Evolutionary conservation across 768 basidiomycete genomes (phyloP), one percentile per base, ranked within the genome.

Genomic region (Russula emetica): DNA sequence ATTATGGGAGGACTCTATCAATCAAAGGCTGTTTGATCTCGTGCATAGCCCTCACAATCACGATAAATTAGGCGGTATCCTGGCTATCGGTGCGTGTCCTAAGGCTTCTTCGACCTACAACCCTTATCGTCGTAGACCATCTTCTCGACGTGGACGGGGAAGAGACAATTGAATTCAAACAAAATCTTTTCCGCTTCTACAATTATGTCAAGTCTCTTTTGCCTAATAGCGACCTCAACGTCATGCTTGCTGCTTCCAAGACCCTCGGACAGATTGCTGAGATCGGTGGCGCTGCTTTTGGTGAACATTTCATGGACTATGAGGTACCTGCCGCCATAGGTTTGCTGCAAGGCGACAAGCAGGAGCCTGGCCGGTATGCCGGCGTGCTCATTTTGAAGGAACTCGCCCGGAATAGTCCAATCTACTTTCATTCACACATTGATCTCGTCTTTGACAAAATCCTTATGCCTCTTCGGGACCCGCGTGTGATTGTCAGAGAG

Each of bases 191-290:
- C 75, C 85, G 91, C 56, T 87, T 95, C 73, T 92, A 88, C 78
- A 92, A 92, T 76, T 95, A 97, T 76, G 88, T 97, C 75, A 92
- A 94, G 72, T 85, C 90, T 47, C 82, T 96, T n/a, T 81, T 97
- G 22, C 93, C 93, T 5, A 92, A 92, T 71, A 82, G 86, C 58
- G 96, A 98, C 73, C 84, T 93, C 70, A 89, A 90, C 73, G 86
- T 99, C 72, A 98, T 98, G 94, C 82, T 94, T 40, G 85, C 89
- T 10, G 93, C 94, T 1, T 93, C 94, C n/a, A 91, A 94, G 73
- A 93, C 92, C 0, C 82, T 94, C 32, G 94, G 94, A 0, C 82
- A 86, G 70, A 95, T 96, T 71, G 90, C 90, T 36, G 83, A 87
- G 62, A 86, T 92, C 30, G 91, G 91, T 24, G 92, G 91, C 2